Evolutionary conservation across 192 early-diverging fungal species (phyloP).

Genomic region (Mortierella claussenii): DNA sequence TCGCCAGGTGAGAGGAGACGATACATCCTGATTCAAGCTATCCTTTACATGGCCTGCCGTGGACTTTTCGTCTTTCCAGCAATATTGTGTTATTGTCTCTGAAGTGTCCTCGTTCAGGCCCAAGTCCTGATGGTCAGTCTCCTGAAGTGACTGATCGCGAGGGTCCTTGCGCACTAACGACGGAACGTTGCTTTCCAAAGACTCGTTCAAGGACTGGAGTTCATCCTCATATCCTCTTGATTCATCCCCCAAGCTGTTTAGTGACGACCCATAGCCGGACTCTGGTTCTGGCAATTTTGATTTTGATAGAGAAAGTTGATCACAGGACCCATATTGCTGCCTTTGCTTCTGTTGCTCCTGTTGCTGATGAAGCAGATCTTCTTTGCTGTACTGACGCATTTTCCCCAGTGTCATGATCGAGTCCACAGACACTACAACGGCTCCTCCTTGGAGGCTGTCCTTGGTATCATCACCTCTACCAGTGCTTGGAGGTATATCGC

Average conservation of each 20-base stretch:
- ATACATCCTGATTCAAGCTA: not conserved
- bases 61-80: no score
- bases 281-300: not conserved
- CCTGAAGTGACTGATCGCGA: no score
- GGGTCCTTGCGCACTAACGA: no score
- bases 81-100: no score
- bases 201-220: no score
- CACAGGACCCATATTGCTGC: not conserved
- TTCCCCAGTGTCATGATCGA: constrained; percentile 11
- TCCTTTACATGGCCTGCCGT: no score
- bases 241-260: not conserved
- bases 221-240: no score
- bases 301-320: not conserved
- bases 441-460: not conserved
- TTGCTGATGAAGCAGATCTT: not conserved
- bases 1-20: constrained; percentile 12
- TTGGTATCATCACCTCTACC: not conserved
- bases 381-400: constrained; percentile 16
- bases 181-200: no score
- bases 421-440: constrained; percentile 12
- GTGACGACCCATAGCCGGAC: not conserved
- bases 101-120: no score
- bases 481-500: not conserved
- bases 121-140: no score
- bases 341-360: not conserved